phyloP scores from a whole-genome alignment of 495 filamentous ascomycete genomes.

The Hyaloscypha hepaticicola region DNA sequence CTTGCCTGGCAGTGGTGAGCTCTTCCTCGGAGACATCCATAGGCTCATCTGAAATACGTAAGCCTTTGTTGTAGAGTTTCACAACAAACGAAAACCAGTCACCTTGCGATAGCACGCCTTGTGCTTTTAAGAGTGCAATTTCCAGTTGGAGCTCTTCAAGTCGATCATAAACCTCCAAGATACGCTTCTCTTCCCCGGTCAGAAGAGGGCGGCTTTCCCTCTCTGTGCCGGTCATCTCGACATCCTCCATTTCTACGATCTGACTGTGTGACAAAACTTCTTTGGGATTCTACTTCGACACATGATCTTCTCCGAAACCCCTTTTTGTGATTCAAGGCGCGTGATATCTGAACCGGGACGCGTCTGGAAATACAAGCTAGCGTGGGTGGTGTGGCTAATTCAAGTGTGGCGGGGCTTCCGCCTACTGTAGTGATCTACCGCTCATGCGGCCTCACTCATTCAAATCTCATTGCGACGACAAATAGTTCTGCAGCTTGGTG shows the following conservation, averaged over 20 bases:
- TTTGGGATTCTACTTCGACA: not conserved
- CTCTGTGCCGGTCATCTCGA: conserved; percentile 13
- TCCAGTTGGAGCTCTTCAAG: conserved; percentile 70
- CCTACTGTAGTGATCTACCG: conserved; percentile 12
- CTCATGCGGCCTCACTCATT: conserved; percentile 6
- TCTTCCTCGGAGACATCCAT: conserved; percentile 40
- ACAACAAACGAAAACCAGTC: not conserved
- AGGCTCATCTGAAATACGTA: conserved; percentile 21
- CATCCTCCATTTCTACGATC: conserved; percentile 26
- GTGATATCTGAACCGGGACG: not conserved
- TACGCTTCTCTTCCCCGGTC: conserved; percentile 58
- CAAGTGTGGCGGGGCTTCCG: conserved; percentile 7
- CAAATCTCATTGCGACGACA: conserved; percentile 1
- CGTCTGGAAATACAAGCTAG: not conserved
- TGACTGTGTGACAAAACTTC: not conserved
- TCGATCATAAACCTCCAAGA: conserved; percentile 67
- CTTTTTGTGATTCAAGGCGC: not conserved
- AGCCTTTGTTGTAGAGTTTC: conserved; percentile 1
- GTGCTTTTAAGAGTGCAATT: conserved; percentile 63
- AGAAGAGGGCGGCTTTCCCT: conserved; percentile 43
- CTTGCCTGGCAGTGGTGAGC: conserved; percentile 58
- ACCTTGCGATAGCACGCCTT: conserved; percentile 36
- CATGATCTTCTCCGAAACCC: not conserved
- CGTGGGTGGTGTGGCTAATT: not conserved
- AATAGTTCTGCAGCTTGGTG: conserved; percentile 22